Evolutionary conservation across 83 land plant genomes (phyloP), one percentile per base, ranked within the genome.

Genomic region (Diphasiastrum complanatum): DNA sequence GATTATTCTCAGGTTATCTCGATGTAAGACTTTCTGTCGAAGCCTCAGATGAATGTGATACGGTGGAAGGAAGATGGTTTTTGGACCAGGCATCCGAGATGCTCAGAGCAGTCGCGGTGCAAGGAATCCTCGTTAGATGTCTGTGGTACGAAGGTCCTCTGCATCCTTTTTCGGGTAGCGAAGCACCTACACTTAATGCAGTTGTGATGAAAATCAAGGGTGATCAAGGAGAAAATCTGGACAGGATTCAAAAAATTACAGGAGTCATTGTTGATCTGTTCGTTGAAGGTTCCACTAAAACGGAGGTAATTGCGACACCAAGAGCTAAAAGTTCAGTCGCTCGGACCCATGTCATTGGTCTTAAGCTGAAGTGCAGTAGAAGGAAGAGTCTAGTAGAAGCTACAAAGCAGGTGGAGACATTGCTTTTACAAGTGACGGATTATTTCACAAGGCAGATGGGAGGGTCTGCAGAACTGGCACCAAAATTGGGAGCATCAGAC

Each of bases 111-210:
- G 33, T 72, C 35, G 75, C 73, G 6, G 25, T 48, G 14, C 64
- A 45, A 20, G 75, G 75, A 31, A 64, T 72, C 2, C 59, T 22
- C 52, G 34, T 36, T 20, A 72, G 67, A 50, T 66, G 64, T 43
- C 51, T 72, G 20, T 72, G 75, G 75, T 72, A 72, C 25, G 61
- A 67, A 5, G 75, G 75, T 36, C 72, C 75, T 8, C 37, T 66
- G 10, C 75, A 69, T 33, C 43, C 23, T 18, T 46, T 38, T n/a
- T 26, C 36, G 8, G 61, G 63, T n/a, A 33, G 66, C 54, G 63
- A 47, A 22, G 72, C 74, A 8, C 74, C 74, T 45, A 41, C 74
- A 2, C 53, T 71, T 36, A 46, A 72, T 29, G 34, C 64, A 30
- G 70, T 72, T 31, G 73, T 67, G 32, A 56, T 49, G 45, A 72